Percentiles rank a stretch among this genome's conserved stretches.
These are phyloP conservation scores for Ottelia alismoides DNA, from an alignment of 106 monocot species.

Conservation along the genomic window DNA sequence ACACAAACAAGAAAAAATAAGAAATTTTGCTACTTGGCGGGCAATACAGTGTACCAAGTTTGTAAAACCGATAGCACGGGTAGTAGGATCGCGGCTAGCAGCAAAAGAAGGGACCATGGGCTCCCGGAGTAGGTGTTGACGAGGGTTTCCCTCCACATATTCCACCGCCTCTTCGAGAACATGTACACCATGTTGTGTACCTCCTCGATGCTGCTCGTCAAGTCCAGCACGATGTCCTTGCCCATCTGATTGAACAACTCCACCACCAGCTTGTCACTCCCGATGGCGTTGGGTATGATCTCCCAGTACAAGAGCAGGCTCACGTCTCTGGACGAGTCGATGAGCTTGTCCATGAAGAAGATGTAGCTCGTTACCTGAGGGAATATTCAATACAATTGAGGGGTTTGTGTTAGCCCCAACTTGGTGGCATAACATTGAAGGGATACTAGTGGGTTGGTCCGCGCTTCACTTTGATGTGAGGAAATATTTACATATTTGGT, in stretches of 20 bases:
- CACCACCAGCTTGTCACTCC: background rate
- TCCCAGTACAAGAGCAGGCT: background rate
- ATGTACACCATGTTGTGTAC: background rate
- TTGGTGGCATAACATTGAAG: too few species aligned
- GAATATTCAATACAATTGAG: too few species aligned
- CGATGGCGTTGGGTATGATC: background rate
- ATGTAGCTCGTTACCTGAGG: too few species aligned
- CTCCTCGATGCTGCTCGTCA: background rate
- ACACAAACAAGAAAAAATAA: too few species aligned
- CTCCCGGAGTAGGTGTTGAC: conserved; percentile 3
- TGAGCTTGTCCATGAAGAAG: background rate
- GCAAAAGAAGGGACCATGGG: conserved; percentile 2
- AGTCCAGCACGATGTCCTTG: background rate
- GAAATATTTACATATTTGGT: too few species aligned
- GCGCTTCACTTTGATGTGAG: too few species aligned
- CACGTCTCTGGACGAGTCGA: background rate
- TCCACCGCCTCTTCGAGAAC: background rate
- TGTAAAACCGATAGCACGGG: too few species aligned
- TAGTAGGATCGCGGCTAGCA: background rate
- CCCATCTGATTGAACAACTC: background rate
- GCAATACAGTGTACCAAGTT: too few species aligned
- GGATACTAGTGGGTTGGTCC: too few species aligned
- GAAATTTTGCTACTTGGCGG: too few species aligned
- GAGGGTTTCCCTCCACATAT: background rate
- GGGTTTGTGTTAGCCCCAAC: too few species aligned